phyloP scores from a whole-genome alignment of 257 asterid species.

The Voacanga thouarsii region DNA sequence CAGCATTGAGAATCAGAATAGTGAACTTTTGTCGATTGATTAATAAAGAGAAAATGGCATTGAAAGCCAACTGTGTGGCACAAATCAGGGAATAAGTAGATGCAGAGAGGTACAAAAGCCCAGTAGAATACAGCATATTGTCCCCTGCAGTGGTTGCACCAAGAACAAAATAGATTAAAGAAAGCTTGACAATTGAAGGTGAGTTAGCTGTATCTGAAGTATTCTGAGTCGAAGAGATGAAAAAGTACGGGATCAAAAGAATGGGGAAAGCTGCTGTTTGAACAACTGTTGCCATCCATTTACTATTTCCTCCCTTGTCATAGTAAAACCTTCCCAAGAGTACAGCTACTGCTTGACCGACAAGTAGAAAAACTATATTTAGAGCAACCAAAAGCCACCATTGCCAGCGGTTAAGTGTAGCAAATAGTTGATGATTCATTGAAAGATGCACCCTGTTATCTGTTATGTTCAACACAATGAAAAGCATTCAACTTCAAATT shows the following conservation, averaged over 20 bases:
- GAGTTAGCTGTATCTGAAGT: constrained; percentile 29
- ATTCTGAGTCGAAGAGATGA: constrained; percentile 39
- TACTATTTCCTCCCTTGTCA: constrained; percentile 82
- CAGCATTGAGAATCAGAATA: constrained; percentile 61
- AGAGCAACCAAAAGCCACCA: constrained; percentile 72
- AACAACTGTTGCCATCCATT: constrained; percentile 74
- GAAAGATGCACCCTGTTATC: constrained; percentile 43
- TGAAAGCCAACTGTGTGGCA: constrained; percentile 80
- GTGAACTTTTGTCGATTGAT: constrained; percentile 74
- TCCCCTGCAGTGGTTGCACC: constrained; percentile 75
- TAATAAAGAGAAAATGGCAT: constrained; percentile 69
- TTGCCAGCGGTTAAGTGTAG: constrained; percentile 45
- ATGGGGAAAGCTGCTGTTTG: constrained; percentile 87
- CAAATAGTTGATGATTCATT: constrained; percentile 31
- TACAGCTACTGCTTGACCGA: constrained; percentile 77
- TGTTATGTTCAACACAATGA: constrained; percentile 19
- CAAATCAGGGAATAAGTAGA: constrained; percentile 92
- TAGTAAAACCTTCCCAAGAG: constrained; percentile 74
- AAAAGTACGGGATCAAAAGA: constrained; percentile 54
- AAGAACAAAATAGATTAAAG: constrained; percentile 40
- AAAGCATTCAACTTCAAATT: constrained; percentile 1
- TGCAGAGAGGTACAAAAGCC: constrained; percentile 79
- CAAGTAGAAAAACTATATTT: constrained; percentile 54
- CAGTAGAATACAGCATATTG: constrained; percentile 77
- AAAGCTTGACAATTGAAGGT: constrained; percentile 35